Percentiles rank a stretch among this genome's conserved stretches.
Evolutionary conservation across 768 basidiomycete genomes (phyloP).

Genomic region (Mycena epipterygia): DNA sequence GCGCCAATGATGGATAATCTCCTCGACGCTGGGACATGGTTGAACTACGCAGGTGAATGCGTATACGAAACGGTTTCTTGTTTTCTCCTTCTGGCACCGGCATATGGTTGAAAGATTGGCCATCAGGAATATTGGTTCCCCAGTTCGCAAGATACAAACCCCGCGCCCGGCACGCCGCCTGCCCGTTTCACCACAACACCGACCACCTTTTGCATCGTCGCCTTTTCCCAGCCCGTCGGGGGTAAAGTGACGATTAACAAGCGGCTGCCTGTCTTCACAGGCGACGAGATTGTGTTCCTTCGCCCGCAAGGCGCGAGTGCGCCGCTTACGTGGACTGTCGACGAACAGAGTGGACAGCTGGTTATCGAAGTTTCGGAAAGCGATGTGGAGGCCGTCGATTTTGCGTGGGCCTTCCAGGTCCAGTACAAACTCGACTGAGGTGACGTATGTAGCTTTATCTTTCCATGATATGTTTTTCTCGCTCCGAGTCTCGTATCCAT

Average conservation of each 20-base stretch:
- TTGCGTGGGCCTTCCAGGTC: slow-evolving; percentile 59
- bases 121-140: slow-evolving; percentile 63
- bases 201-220: slow-evolving; percentile 64
- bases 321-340: slow-evolving; percentile 48
- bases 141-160: slow-evolving; percentile 52
- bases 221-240: slow-evolving; percentile 52
- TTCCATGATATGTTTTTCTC: no score
- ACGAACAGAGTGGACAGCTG: slow-evolving; percentile 44
- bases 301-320: slow-evolving; percentile 41
- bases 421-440: slow-evolving; percentile 40
- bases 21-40: slow-evolving; percentile 65
- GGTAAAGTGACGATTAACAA: slow-evolving; percentile 53
- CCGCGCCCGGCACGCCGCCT: slow-evolving; percentile 42
- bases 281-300: slow-evolving; percentile 60
- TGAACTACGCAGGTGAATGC: slow-evolving; percentile 63
- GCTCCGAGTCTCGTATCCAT: no score
- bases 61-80: slow-evolving; percentile 65
- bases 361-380: slow-evolving; percentile 44
- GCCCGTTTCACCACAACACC: slow-evolving; percentile 64
- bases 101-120: neutral
- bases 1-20: slow-evolving; percentile 61
- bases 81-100: neutral
- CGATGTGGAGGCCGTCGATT: slow-evolving; percentile 42
- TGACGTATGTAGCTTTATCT: neutral
- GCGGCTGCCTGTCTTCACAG: slow-evolving; percentile 56